Evolutionary conservation across 1,139 yeast species (phyloP), one percentile per base, ranked within the genome.

Genomic region (Debaryomyces robertsiae): DNA sequence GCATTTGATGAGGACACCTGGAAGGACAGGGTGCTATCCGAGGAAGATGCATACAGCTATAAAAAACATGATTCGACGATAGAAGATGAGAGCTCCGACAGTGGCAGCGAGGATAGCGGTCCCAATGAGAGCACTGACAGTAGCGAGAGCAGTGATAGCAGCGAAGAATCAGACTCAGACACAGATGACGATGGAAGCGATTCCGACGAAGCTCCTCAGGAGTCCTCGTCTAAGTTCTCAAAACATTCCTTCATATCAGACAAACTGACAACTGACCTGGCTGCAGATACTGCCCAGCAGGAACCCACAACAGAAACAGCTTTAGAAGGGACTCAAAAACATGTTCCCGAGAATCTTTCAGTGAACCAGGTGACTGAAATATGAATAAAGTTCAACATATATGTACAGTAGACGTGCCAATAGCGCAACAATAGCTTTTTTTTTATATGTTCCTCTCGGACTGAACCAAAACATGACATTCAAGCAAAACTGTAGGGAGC

Each of bases 1-100:
- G 62, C 75, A 1, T 47, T 52, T 11, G 39, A 44, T 18, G 47
- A 46, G 2, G 49, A 45, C 1, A 43, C 47, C 0, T 39, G 57
- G 41, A 42, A 41, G 7, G 56, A 52, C 2, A 44, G 39, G 17
- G 44, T 50, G 2, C 49, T 50, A 1, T 42, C 40, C 4, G 45
- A 47, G 19, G 44, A 41, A 2, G 45, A 45, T 4, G 67, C 68
- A 0, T 65, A 64, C 40, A 30, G 44, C 30, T 13, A 46, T n/a
- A 33, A 39, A 4, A 37, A 34, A 39, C 45, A 18, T 13, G 35
- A 32, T 18, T 29, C 14, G 36, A 37, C 15, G 45, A 30, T 5
- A 43, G 15, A 22, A 32, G 9, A 10, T 3, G 17, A 22, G 6
- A 27, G 29, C 13, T n/a, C 9, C 13, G 11, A 7, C 29, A 27